Evolutionary conservation across 2,329 filamentous ascomycete genomes (phyloP).

Genomic region (Penicillium sp.): DNA sequence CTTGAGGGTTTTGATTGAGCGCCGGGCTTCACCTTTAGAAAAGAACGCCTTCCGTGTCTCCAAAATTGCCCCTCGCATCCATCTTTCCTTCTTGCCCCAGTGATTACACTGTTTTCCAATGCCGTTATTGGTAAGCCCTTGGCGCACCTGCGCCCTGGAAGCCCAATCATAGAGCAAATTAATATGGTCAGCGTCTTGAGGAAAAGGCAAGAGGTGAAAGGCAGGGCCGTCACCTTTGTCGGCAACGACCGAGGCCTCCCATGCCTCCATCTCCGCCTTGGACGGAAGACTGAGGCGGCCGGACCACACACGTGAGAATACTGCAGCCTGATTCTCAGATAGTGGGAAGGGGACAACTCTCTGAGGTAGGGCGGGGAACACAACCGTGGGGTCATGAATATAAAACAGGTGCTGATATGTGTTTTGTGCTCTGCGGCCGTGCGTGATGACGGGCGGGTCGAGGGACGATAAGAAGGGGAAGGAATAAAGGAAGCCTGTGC

Average conservation of each 20-base stretch:
- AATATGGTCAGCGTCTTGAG: conserved; percentile 51
- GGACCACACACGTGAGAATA: conserved; percentile 77
- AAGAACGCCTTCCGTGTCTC: conserved; percentile 76
- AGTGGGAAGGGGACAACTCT: conserved; percentile 88
- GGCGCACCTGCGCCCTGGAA: conserved; percentile 36
- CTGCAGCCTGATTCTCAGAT: conserved; percentile 77
- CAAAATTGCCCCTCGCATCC: conserved; percentile 71
- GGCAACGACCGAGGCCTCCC: conserved; percentile 59
- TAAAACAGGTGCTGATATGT: conserved; percentile 82
- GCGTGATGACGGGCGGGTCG: conserved; percentile 63
- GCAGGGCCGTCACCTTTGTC: conserved; percentile 53
- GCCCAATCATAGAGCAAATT: conserved; percentile 53
- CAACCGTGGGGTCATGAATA: conserved; percentile 75
- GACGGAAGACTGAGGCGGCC: conserved; percentile 70
- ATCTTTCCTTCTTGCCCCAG: conserved; percentile 74
- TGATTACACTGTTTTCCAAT: conserved; percentile 69
- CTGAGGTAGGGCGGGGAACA: conserved; percentile 75
- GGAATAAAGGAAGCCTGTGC: conserved; percentile 87
- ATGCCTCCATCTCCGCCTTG: conserved; percentile 66
- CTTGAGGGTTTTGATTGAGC: conserved; percentile 65
- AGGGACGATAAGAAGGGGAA: conserved; percentile 70
- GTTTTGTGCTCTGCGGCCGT: conserved; percentile 72
- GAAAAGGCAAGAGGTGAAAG: conserved; percentile 62
- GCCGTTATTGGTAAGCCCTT: conserved; percentile 49
- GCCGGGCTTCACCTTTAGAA: conserved; percentile 61